These are phyloP conservation scores for Mortierella sp. DNA, from an alignment of 371 early-diverging fungal genomes.

Conservation along the genomic window DNA sequence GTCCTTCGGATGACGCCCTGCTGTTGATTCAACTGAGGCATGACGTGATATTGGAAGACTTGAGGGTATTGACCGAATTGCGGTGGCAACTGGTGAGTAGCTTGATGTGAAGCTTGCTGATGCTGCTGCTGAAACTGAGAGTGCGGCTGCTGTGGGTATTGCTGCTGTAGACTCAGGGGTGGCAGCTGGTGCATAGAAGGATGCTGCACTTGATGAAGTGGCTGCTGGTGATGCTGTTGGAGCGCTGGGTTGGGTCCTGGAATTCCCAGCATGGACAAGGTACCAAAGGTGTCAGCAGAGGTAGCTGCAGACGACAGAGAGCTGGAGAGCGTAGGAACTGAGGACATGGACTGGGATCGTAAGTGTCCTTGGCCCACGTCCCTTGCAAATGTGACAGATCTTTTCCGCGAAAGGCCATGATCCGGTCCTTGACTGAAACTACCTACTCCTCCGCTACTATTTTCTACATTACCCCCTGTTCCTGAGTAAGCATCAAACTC, in stretches of 20 bases:
- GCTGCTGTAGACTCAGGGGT: slow-evolving; percentile 10
- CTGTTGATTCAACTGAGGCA: slow-evolving; percentile 17
- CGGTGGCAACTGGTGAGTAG: slow-evolving; percentile 28
- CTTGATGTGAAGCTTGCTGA: slow-evolving; percentile 8
- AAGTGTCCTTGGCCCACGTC: slow-evolving; percentile 46
- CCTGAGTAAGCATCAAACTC: slow-evolving; percentile 21
- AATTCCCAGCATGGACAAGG: slow-evolving; percentile 35
- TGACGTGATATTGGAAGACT: slow-evolving; percentile 23
- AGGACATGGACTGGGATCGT: slow-evolving; percentile 53
- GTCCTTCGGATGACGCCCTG: slow-evolving; percentile 44
- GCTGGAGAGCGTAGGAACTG: slow-evolving; percentile 31
- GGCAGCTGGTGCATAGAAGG: slow-evolving; percentile 12
- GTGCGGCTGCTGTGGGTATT: slow-evolving; percentile 19
- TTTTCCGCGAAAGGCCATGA: slow-evolving; percentile 38
- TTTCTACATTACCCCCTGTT: slow-evolving; percentile 3
- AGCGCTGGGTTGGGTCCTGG: slow-evolving; percentile 22
- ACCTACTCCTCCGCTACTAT: slow-evolving; percentile 8
- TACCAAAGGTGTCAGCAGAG: slow-evolving; percentile 21
- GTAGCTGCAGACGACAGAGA: slow-evolving; percentile 4
- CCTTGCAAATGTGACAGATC: slow-evolving; percentile 52
- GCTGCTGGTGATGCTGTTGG: slow-evolving; percentile 24
- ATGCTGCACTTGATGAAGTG: slow-evolving; percentile 18
- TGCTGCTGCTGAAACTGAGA: slow-evolving; percentile 23
- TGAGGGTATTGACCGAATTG: slow-evolving; percentile 43
- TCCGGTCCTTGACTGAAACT: slow-evolving; percentile 33